Percentiles rank a stretch among this genome's conserved stretches.
phyloP scores from a whole-genome alignment of 345 rosid genomes.

The Aurinia saxatilis region DNA sequence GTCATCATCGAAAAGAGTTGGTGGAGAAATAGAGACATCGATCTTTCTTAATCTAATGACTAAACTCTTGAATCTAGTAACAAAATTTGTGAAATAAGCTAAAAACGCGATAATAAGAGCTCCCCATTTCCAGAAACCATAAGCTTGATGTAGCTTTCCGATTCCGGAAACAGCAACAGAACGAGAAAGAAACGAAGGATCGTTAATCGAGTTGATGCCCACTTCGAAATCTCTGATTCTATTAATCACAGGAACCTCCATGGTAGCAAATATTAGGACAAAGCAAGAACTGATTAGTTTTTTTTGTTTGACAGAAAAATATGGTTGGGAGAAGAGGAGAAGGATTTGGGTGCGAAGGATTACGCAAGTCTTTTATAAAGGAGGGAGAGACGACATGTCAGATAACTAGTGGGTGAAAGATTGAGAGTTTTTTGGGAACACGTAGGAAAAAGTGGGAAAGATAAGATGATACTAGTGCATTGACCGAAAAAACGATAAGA shows the following conservation, averaged over 20 bases:
- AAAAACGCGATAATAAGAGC: conserved; percentile 60
- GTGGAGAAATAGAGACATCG: conserved; percentile 9
- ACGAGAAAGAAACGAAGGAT: conserved; percentile 43
- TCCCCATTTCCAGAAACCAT: conserved; percentile 71
- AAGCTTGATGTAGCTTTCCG: conserved; percentile 34
- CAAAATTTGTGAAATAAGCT: conserved; percentile 54
- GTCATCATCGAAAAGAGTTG: conserved; percentile 28
- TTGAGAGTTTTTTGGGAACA: conserved; percentile 12
- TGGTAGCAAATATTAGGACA: no score
- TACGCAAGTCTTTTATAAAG: not conserved
- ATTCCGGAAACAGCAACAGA: conserved; percentile 33
- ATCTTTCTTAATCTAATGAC: conserved; percentile 36
- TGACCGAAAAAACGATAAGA: no score
- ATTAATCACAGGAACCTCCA: conserved; percentile 69
- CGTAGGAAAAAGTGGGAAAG: conserved; percentile 15
- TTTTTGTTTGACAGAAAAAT: no score
- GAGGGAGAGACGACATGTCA: conserved; percentile 10
- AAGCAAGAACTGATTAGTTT: no score
- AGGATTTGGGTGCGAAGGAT: not conserved
- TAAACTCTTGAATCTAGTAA: conserved; percentile 39
- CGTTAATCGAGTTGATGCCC: conserved; percentile 33
- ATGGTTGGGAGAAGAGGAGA: not conserved
- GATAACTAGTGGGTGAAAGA: not conserved
- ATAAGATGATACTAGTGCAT: no score
- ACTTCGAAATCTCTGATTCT: conserved; percentile 60